A percentile compares a stretch with the other conserved stretches of the same genome.
Evolutionary conservation across 805 yeast genomes (phyloP).

Genomic region (Pichia kluyveri): DNA sequence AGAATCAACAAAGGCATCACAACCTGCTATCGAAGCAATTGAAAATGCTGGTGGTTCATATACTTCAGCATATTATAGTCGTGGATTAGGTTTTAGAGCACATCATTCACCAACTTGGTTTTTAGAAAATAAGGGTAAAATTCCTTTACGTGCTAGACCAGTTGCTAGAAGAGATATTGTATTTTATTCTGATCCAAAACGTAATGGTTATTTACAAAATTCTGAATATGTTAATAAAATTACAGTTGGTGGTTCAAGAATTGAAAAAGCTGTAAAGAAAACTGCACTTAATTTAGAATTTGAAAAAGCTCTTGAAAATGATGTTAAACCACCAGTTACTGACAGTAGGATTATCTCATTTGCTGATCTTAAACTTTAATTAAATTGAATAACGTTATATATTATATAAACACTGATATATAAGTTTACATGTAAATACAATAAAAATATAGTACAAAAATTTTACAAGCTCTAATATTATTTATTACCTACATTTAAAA

Average conservation of each 20-base stretch:
- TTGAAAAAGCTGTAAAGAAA: slow-evolving; percentile 11
- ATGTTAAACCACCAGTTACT: slow-evolving; percentile 1
- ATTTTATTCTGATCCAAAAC: slow-evolving; percentile 61
- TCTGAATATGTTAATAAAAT: slow-evolving; percentile 30
- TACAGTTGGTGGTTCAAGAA: slow-evolving; percentile 14
- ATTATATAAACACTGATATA: no score
- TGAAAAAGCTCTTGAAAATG: slow-evolving; percentile 9
- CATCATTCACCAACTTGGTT: slow-evolving; percentile 70
- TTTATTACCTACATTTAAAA: no score
- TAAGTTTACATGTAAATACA: no score
- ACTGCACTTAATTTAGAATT: slow-evolving; percentile 18
- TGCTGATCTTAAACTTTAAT: slow-evolving; percentile 16
- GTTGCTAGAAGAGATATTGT: slow-evolving; percentile 71
- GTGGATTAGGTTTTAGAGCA: slow-evolving; percentile 56
- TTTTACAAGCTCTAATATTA: neutral
- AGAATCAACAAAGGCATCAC: slow-evolving; percentile 78
- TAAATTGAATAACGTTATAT: neutral
- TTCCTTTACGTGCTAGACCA: slow-evolving; percentile 84
- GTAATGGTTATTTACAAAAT: slow-evolving; percentile 60
- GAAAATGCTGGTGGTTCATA: slow-evolving; percentile 67
- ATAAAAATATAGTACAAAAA: slow-evolving; percentile 5
- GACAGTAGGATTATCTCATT: slow-evolving; percentile 18
- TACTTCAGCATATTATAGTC: slow-evolving; percentile 61
- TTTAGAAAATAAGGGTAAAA: slow-evolving; percentile 58
- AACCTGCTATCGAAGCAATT: slow-evolving; percentile 61